Conservation (phyloP, 345 rosid species). For the Sisymbrium altissimum region DNA sequence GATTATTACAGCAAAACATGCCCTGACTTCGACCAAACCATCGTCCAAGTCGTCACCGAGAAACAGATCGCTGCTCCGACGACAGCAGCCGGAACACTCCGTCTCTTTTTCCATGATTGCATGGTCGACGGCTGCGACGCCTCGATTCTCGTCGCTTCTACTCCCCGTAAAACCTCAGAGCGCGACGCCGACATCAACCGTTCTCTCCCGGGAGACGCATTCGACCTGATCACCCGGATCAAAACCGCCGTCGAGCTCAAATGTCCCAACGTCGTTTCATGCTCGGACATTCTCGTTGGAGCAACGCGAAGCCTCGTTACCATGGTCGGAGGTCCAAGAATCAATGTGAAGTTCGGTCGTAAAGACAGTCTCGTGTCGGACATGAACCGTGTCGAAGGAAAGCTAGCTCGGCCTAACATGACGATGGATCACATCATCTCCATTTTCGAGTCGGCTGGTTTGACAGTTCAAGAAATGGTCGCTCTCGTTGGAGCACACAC, state of each 20-base stretch:
- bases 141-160: constrained; percentile 59
- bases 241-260: constrained; percentile 69
- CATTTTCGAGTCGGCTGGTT: constrained; percentile 42
- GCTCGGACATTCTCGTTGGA: constrained; percentile 65
- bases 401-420: constrained; percentile 38
- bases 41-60: constrained; percentile 37
- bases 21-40: constrained; percentile 45
- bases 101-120: constrained; percentile 75
- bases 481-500: constrained; percentile 71
- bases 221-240: constrained; percentile 51
- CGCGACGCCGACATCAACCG: constrained; percentile 51
- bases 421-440: constrained; percentile 40
- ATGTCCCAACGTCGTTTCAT: constrained; percentile 65
- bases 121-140: constrained; percentile 73
- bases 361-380: constrained; percentile 54
- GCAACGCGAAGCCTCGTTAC: constrained; percentile 56
- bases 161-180: no score
- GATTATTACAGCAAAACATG: constrained; percentile 57
- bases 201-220: constrained; percentile 72
- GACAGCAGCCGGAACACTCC: constrained; percentile 70
- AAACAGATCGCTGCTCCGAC: constrained; percentile 57
- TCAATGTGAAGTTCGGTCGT: constrained; percentile 47
- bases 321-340: constrained; percentile 68
- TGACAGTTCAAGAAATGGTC: constrained; percentile 49
- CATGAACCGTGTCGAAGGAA: constrained; percentile 36